phyloP scores from a whole-genome alignment of 179 eudicot species.

The Spinacia oleracea region DNA sequence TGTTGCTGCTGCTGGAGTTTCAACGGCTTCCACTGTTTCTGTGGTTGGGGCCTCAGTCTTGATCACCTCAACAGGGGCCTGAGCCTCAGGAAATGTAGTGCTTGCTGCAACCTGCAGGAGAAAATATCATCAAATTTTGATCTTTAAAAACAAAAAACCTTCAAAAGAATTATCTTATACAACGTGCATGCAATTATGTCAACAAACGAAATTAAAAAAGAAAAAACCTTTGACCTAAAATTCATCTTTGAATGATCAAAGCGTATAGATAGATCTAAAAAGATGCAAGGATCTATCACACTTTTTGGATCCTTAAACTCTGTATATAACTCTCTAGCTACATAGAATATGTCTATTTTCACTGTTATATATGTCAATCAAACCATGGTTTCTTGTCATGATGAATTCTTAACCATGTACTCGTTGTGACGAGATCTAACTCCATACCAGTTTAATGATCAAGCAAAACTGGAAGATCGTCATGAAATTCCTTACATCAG shows the following conservation, averaged over 20 bases:
- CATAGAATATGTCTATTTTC: too few relatives aligned
- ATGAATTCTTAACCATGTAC: too few relatives aligned
- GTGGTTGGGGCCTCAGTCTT: conserved; percentile 16
- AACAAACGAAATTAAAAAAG: background rate
- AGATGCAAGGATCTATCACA: background rate
- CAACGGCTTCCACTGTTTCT: conserved; percentile 7
- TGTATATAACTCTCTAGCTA: background rate
- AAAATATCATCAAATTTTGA: background rate
- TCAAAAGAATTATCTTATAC: too few relatives aligned
- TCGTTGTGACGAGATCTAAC: background rate
- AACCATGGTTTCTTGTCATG: background rate
- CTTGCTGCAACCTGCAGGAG: conserved; percentile 42
- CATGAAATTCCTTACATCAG: background rate
- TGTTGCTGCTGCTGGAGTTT: conserved; percentile 13
- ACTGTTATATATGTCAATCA: background rate
- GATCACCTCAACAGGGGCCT: conserved; percentile 26
- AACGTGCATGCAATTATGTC: background rate
- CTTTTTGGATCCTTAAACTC: background rate
- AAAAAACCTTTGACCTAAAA: background rate
- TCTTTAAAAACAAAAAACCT: background rate
- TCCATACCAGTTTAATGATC: background rate
- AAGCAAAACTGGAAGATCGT: background rate
- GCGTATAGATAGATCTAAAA: background rate
- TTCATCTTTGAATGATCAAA: background rate
- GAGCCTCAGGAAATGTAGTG: conserved; percentile 18